Evolutionary conservation across 2,329 filamentous ascomycete species (phyloP).

Genomic region (Verticillium zaregamsianum): DNA sequence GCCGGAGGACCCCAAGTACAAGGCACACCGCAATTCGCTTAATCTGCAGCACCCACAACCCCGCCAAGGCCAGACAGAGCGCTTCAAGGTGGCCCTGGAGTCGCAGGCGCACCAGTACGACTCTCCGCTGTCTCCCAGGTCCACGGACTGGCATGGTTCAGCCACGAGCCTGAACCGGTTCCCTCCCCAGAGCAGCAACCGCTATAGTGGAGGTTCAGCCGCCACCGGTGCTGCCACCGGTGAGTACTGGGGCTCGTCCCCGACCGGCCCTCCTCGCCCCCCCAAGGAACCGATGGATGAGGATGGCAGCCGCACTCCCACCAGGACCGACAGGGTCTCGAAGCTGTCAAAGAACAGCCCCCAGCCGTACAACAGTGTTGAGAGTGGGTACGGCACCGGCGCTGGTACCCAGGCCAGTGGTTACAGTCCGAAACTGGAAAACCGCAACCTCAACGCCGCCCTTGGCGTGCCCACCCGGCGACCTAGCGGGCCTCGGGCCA

Average conservation of each 20-base stretch:
- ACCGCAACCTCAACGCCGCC: slow-evolving; percentile 52
- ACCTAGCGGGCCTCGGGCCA: slow-evolving; percentile 56
- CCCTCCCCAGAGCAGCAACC: slow-evolving; percentile 38
- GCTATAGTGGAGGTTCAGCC: slow-evolving; percentile 39
- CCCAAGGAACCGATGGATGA: slow-evolving; percentile 58
- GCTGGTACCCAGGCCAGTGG: slow-evolving; percentile 44
- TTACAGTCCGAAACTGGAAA: slow-evolving; percentile 49
- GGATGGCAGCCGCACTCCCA: slow-evolving; percentile 36
- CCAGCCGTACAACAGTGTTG: slow-evolving; percentile 50
- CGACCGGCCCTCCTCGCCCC: slow-evolving; percentile 50
- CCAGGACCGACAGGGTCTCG: slow-evolving; percentile 41
- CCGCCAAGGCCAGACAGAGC: slow-evolving; percentile 66
- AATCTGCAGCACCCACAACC: slow-evolving; percentile 79
- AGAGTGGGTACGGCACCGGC: slow-evolving; percentile 50
- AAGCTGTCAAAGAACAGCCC: slow-evolving; percentile 52
- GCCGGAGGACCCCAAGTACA: slow-evolving; percentile 72
- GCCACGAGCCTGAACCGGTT: slow-evolving; percentile 54
- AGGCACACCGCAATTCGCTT: slow-evolving; percentile 74
- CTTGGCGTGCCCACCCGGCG: slow-evolving; percentile 47
- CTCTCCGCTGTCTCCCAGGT: slow-evolving; percentile 54
- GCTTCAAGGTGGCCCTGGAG: slow-evolving; percentile 71
- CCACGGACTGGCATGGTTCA: slow-evolving; percentile 60
- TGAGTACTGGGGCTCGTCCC: slow-evolving; percentile 43
- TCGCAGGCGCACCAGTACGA: slow-evolving; percentile 67
- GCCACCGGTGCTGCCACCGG: slow-evolving; percentile 18